Percentiles rank a stretch among this genome's conserved stretches.
Evolutionary conservation across 192 early-diverging fungal species (phyloP).

Genomic region (Backusella tarrabulga): DNA sequence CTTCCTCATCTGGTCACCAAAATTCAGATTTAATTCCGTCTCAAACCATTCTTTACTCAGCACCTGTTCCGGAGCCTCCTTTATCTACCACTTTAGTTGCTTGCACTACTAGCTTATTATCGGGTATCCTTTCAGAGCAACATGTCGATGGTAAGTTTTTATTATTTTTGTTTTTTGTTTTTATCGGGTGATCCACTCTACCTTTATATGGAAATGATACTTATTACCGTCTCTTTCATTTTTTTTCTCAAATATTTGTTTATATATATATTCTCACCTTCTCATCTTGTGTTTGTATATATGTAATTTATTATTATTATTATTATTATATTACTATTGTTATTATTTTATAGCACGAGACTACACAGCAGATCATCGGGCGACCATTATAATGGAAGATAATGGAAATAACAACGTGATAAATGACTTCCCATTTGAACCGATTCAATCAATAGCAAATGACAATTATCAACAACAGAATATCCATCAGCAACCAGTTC

Average conservation of each 20-base stretch:
- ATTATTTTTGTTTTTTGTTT: background rate
- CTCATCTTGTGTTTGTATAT: too few species aligned
- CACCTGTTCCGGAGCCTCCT: background rate
- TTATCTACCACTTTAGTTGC: conserved; percentile 9
- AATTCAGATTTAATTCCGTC: background rate
- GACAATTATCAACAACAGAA: background rate
- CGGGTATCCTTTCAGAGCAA: conserved; percentile 6
- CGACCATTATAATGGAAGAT: conserved; percentile 8
- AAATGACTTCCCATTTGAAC: background rate
- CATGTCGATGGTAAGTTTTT: background rate
- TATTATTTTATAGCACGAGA: conserved; percentile 6
- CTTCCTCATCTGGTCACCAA: background rate
- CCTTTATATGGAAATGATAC: background rate
- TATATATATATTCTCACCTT: too few species aligned
- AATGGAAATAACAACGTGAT: background rate
- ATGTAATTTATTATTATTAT: background rate
- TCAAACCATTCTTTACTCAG: background rate
- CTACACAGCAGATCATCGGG: conserved; percentile 13
- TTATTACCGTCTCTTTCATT: background rate
- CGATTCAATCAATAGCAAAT: background rate
- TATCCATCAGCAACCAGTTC: background rate
- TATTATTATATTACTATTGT: background rate
- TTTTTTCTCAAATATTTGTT: background rate
- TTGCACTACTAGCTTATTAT: conserved; percentile 6
- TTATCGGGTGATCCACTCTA: background rate